Evolutionary conservation across 805 yeast species (phyloP), one percentile per base, ranked within the genome.

Genomic region (Starmerella geochares): DNA sequence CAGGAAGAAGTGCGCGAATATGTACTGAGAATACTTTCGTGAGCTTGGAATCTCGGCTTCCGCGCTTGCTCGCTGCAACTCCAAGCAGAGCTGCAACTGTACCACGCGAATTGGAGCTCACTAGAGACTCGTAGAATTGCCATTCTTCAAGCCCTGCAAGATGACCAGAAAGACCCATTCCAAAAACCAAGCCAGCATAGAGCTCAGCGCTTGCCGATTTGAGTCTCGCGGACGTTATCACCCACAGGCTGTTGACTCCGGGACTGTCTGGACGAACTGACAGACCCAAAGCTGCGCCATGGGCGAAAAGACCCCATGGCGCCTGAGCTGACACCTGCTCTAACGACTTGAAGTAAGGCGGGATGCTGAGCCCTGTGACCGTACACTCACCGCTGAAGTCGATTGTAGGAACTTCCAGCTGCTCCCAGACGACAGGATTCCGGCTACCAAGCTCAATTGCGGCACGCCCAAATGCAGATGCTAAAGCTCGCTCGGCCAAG

Each of bases 141-240:
- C 97, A 92, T 64, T 92, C 96, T 60, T 90, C 97, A 23, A 92
- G 67, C 37, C 74, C 72, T 50, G 76, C 79, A 58, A 92, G 67
- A 62, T 88, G 95, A 0, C 97, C 97, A 65, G 86, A 86, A 27
- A 92, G 68, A 0, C 99, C 99, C 23, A 92, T 69, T 0, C 96
- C 98, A 17, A 86, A 67, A n/a, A 92, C 66, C 58, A 92, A 87
- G 0, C 99, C 99, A 20, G 96, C 96, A 69, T 88, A 96, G 54
- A 85, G 88, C 0, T 95, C 76, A 57, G n/a, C 3, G 78, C 79
- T 50, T 14, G 38, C 50, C 28, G 83, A 63, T n/a, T 68, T 73
- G 57, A 80, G 82, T 58, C 86, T 86, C 62, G 84, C 47, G 10
- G 54, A 54, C 13, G 57, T 86, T 0, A 83, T 82, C 32, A 90